Evolutionary conservation across 768 basidiomycete genomes (phyloP).

Genomic region (Termitomyces sp.): DNA sequence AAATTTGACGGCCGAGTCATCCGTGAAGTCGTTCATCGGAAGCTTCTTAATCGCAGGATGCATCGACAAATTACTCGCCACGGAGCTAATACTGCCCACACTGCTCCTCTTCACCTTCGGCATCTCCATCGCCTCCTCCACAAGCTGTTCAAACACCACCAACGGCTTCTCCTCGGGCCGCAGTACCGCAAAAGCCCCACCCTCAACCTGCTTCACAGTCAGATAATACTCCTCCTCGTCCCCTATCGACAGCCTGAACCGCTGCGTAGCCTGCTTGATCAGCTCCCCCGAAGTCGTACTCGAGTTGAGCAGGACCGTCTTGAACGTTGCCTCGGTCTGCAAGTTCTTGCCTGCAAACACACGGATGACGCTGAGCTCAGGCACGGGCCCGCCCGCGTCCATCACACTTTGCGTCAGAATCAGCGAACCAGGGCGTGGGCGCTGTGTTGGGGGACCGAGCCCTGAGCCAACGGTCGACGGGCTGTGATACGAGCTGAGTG

Average conservation of each 20-base stretch:
- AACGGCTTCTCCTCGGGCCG: conserved; percentile 76
- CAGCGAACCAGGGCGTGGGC: conserved; percentile 75
- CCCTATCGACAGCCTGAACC: conserved; percentile 76
- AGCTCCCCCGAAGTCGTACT: conserved; percentile 83
- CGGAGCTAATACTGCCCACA: conserved; percentile 91
- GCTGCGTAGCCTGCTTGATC: conserved; percentile 88
- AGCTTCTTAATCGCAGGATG: conserved; percentile 94
- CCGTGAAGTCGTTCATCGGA: conserved; percentile 96
- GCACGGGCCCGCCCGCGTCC: conserved; percentile 64
- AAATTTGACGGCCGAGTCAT: conserved; percentile 96
- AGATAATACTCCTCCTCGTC: conserved; percentile 77
- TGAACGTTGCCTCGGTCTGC: conserved; percentile 96
- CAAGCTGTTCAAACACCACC: conserved; percentile 83
- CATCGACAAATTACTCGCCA: conserved; percentile 87
- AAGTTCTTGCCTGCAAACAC: conserved; percentile 91
- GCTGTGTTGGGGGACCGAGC: conserved; percentile 43
- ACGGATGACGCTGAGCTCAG: conserved; percentile 90
- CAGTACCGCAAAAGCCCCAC: conserved; percentile 75
- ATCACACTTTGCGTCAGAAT: conserved; percentile 58
- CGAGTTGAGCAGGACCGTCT: conserved; percentile 90
- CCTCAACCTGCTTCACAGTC: conserved; percentile 91
- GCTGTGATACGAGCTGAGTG: conserved; percentile 38
- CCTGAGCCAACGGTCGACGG: conserved; percentile 31
- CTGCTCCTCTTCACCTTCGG: conserved; percentile 92
- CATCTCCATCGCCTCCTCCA: conserved; percentile 74